Base-by-base conservation (phyloP, 768 basidiomycete species). In the Amylocystis lapponica region DNA sequence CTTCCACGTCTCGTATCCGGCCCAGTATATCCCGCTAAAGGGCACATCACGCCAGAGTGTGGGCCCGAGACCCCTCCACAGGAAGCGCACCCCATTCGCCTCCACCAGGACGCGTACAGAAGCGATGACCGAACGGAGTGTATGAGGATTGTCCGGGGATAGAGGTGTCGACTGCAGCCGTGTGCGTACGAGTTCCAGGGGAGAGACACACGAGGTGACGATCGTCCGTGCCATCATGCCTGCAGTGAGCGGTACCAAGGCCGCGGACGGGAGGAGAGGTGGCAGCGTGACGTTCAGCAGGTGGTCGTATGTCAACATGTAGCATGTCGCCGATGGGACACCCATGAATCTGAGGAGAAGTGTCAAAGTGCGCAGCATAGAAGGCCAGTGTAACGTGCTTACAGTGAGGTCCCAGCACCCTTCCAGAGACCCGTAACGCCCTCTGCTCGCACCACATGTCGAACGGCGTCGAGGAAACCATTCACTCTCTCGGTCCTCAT, bases 21-120 rank as follows among this genome's bases (percentile, higher is more conserved):
- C 89, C 96, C 96, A 99, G 57, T 99, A 99, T 25, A 95, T 69
- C 10, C 94, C 96, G 30, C 89, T 92, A 61, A 99, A 99, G 0
- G 96, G 95, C 5, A 98, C 94, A 54, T 99, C 96, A 38, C 96
- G 78, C 93, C 93, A 97, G 8, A 99, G 70, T 4, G 92, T 95
- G 2, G 94, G 79, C 1, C 86, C 86, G 7, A 99, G 71, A 0
- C 96, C 96, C 41, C 90, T 74, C 91, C 92, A 99, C 21, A 98
- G 73, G 37, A 77, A 83, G 9, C 68, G 62, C 5, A 81, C 52
- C 5, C 94, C 95, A 33, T 85, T 70, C 26, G 67, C 58, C 20
- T 71, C 74, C 10, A 86, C 81, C 10, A 88, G 64, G 0, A 52
- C 59, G 0, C 75, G 72, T 46, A 94, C 69, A 3, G 83, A 78